phyloP scores from a whole-genome alignment of 1,284 basidiomycete genomes.

The Cystobasidiaceae sp. region DNA sequence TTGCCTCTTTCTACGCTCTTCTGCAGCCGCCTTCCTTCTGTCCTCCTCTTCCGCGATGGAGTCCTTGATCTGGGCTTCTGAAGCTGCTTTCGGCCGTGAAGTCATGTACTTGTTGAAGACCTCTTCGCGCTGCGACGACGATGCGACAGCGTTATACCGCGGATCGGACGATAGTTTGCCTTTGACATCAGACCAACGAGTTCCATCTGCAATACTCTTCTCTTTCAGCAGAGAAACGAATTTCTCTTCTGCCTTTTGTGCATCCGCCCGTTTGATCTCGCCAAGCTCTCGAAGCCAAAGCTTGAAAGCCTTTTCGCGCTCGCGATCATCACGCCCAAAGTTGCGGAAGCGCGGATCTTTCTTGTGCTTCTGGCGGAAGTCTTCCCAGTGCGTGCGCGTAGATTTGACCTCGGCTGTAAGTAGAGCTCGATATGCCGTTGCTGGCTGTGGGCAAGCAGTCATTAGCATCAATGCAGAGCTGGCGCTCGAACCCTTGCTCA shows the following conservation, averaged over 20 bases:
- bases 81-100: slow-evolving; percentile 51
- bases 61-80: slow-evolving; percentile 44
- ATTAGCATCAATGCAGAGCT: neutral
- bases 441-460: slow-evolving; percentile 55
- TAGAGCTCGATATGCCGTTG: slow-evolving; percentile 71
- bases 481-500: no score
- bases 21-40: slow-evolving; percentile 40
- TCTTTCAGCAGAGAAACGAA: slow-evolving; percentile 77
- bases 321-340: slow-evolving; percentile 85
- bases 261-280: slow-evolving; percentile 76
- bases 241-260: slow-evolving; percentile 73
- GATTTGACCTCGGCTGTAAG: slow-evolving; percentile 78
- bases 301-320: slow-evolving; percentile 84
- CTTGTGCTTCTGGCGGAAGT: slow-evolving; percentile 80
- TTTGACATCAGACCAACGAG: slow-evolving; percentile 46
- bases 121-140: slow-evolving; percentile 80
- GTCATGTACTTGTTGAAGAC: slow-evolving; percentile 68
- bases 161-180: slow-evolving; percentile 60
- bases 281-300: slow-evolving; percentile 78
- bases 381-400: slow-evolving; percentile 81
- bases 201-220: slow-evolving; percentile 45
- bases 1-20: slow-evolving; percentile 48
- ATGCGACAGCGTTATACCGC: slow-evolving; percentile 86
- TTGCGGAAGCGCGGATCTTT: slow-evolving; percentile 83
- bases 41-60: slow-evolving; percentile 48